Base-by-base conservation (phyloP, 2,329 filamentous ascomycete species). In the Neofusicoccum parvum region DNA sequence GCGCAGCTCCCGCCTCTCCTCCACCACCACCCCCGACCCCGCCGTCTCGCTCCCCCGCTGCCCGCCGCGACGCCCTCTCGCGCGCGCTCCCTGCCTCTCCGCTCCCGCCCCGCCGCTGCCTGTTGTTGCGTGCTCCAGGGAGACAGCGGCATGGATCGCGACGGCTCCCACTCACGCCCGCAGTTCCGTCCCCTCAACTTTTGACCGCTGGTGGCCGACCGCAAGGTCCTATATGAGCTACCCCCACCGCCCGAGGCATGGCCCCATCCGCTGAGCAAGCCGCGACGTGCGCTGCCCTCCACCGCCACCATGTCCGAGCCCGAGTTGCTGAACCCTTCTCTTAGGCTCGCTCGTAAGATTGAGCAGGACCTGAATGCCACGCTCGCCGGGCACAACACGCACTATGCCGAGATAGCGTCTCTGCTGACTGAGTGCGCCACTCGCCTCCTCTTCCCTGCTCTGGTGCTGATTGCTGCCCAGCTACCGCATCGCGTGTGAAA, bases 401-500 rank as follows among this genome's bases (percentile, higher is more conserved):
- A 80, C 43, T 82, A 81, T 75, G 78, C 80, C 49, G 80, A 84
- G 69, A 81, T 86, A 67, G 80, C 80, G 36, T 76, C 80, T 67
- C 78, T 79, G 15, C 70, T 78, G 41, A 69, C 74, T 65, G 74
- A 76, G 76, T 79, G 70, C 62, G 75, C 45, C 51, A 27, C 45
- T 20, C 15, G n/a, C 58, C 12, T 11, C 41, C 34, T 17, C 27
- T 14, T 12, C 27, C 59, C 10, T 15, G 23, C 17, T 9, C 27
- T 39, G 15, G 48, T 62, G 43, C 65, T 67, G 39, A 69, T 68
- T 59, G 45, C 65, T 12, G 20, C 39, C 68, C 72, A 91, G 89
- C 70, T 88, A 91, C 76, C 92, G 92, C 70, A 80, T 88, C 58
- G 85, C 86, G 66, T 94, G 90, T 75, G 88, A 94, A 74, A 84